Evolutionary conservation across 352 stramenopile species (phyloP).

Genomic region (Phytophthora quininea): DNA sequence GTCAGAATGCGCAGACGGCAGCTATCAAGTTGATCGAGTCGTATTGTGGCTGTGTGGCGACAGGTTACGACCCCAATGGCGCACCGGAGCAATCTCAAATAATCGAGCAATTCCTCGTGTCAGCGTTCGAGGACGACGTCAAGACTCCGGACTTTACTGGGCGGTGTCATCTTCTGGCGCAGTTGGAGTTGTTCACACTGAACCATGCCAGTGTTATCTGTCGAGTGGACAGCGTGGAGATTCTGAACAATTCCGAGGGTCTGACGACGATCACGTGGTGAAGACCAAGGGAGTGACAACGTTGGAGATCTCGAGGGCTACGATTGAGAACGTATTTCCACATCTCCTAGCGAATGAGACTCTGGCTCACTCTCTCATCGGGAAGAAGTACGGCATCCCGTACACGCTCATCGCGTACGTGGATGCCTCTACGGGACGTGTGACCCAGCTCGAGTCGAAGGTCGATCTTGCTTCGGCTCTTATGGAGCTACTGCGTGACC

Average conservation of each 20-base stretch:
- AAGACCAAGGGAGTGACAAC: slow-evolving; percentile 35
- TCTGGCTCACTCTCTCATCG: slow-evolving; percentile 52
- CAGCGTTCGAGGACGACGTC: slow-evolving; percentile 36
- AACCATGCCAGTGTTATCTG: slow-evolving; percentile 34
- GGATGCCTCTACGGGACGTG: slow-evolving; percentile 20
- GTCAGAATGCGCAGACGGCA: slow-evolving; percentile 28
- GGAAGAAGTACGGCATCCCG: slow-evolving; percentile 44
- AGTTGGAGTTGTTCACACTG: slow-evolving; percentile 46
- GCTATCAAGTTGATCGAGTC: slow-evolving; percentile 36
- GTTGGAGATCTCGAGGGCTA: slow-evolving; percentile 41
- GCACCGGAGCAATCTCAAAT: slow-evolving; percentile 6
- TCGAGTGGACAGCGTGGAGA: neutral
- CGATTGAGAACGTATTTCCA: slow-evolving; percentile 51
- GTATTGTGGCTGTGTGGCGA: slow-evolving; percentile 39
- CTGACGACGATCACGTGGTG: slow-evolving; percentile 22
- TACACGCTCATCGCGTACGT: slow-evolving; percentile 48
- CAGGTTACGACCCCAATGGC: slow-evolving; percentile 25
- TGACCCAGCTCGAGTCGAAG: slow-evolving; percentile 54
- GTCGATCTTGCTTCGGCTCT: slow-evolving; percentile 49
- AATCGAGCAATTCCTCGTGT: slow-evolving; percentile 31
- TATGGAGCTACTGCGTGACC: slow-evolving; percentile 43
- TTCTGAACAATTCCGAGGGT: neutral
- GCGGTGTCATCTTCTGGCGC: slow-evolving; percentile 33
- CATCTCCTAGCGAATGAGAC: slow-evolving; percentile 45
- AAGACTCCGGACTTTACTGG: slow-evolving; percentile 43